Conservation (phyloP, 305 asterid species). For the Fraxinus baroniana region DNA sequence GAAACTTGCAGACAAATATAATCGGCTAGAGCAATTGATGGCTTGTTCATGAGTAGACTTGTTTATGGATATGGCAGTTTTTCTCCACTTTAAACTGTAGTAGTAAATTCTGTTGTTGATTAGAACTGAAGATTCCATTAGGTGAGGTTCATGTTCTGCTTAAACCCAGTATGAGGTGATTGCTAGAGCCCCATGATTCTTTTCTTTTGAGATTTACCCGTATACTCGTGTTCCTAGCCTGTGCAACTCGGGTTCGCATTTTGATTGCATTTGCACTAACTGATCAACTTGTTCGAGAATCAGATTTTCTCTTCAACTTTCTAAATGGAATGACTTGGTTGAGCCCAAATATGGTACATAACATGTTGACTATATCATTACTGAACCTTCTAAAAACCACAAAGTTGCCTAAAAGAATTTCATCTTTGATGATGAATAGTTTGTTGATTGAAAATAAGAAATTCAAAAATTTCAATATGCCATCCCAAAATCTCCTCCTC, state of each 20-base stretch:
- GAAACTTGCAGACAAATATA: neutral
- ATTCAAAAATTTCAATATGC: neutral
- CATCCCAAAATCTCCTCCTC: neutral
- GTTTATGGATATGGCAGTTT: neutral
- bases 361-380: neutral
- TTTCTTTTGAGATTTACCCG: neutral
- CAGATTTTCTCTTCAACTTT: neutral
- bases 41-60: neutral
- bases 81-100: neutral
- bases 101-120: neutral
- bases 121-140: neutral
- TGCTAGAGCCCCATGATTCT: neutral
- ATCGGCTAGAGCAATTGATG: neutral
- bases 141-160: neutral
- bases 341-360: neutral
- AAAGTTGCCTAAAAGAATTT: neutral
- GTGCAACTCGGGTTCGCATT: neutral
- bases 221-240: neutral
- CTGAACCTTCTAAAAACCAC: neutral
- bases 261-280: neutral
- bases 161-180: neutral
- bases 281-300: neutral
- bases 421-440: neutral
- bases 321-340: neutral
- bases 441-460: neutral